Percentiles rank a stretch among this genome's conserved stretches.
Evolutionary conservation across 75 land plant genomes (phyloP).

Genomic region (Picea sitchensis): DNA sequence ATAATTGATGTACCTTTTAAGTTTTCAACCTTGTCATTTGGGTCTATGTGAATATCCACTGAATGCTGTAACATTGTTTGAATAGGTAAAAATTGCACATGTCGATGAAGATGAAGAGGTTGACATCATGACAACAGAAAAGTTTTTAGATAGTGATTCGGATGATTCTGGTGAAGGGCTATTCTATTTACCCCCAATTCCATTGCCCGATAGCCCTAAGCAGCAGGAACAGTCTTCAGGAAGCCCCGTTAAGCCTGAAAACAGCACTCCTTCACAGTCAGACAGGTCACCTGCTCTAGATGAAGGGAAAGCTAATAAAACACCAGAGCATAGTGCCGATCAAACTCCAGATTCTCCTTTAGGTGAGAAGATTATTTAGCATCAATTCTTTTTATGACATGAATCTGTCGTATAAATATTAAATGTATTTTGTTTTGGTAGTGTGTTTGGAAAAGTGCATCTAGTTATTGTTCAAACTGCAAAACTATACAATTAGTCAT

Average conservation of each 20-base stretch:
- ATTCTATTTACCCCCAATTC: slow-evolving; percentile 76
- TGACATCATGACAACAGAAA: slow-evolving; percentile 74
- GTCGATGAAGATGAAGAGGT: slow-evolving; percentile 87
- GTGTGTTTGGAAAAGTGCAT: background rate
- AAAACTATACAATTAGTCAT: too few relatives aligned
- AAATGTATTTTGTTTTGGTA: background rate
- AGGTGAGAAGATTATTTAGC: slow-evolving; percentile 27
- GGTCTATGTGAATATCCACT: background rate
- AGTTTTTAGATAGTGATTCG: slow-evolving; percentile 83
- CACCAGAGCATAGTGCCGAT: slow-evolving; percentile 17
- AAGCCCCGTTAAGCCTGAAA: slow-evolving; percentile 42
- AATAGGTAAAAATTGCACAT: slow-evolving; percentile 68
- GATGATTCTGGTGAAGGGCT: slow-evolving; percentile 87
- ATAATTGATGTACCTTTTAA: background rate
- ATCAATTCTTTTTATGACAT: background rate
- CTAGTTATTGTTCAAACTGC: background rate
- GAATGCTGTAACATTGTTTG: background rate
- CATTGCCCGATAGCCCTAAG: slow-evolving; percentile 73
- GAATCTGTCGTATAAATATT: background rate
- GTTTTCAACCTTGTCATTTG: background rate
- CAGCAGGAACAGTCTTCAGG: slow-evolving; percentile 51
- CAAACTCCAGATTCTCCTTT: slow-evolving; percentile 48
- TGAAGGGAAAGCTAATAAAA: slow-evolving; percentile 42
- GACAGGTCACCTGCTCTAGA: slow-evolving; percentile 62
- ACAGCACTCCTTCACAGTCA: slow-evolving; percentile 52